phyloP scores from a whole-genome alignment of 495 filamentous ascomycete genomes.

The Tuber melanosporum region DNA sequence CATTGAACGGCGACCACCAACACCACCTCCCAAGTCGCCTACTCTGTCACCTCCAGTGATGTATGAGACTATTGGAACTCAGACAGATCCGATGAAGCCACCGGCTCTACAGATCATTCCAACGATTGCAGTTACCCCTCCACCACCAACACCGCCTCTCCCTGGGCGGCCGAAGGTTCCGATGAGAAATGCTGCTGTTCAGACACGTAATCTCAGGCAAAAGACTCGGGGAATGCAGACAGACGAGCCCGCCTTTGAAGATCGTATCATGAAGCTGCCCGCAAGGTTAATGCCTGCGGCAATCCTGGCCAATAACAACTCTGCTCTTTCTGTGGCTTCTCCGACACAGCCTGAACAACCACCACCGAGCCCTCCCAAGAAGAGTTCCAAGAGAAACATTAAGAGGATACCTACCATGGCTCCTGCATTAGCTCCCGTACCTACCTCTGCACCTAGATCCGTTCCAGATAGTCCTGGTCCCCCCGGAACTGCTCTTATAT shows the following conservation, averaged over 20 bases:
- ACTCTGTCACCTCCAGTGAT: conserved; percentile 23
- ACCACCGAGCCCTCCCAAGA: conserved; percentile 35
- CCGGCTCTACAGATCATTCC: conserved; percentile 49
- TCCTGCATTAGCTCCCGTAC: conserved; percentile 28
- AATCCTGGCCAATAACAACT: conserved; percentile 44
- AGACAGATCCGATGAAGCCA: conserved; percentile 55
- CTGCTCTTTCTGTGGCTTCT: conserved; percentile 11
- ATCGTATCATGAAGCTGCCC: conserved; percentile 64
- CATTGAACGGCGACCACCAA: conserved; percentile 56
- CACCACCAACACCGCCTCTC: conserved; percentile 53
- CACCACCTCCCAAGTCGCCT: conserved; percentile 56
- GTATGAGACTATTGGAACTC: conserved; percentile 57
- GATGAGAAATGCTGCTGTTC: conserved; percentile 48
- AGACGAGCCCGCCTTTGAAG: conserved; percentile 74
- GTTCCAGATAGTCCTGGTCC: conserved; percentile 44
- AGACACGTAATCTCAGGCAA: conserved; percentile 45
- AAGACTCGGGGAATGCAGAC: conserved; percentile 77
- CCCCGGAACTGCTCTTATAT: conserved; percentile 52
- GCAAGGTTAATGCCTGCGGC: conserved; percentile 70
- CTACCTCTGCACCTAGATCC: conserved; percentile 26
- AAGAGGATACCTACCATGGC: conserved; percentile 34
- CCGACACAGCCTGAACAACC: conserved; percentile 41
- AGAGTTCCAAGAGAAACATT: conserved; percentile 36
- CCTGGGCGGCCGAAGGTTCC: conserved; percentile 51
- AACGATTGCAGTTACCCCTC: conserved; percentile 57